Conservation (phyloP, 1,139 yeast genomes). For the Saccharomyces hybrid region DNA sequence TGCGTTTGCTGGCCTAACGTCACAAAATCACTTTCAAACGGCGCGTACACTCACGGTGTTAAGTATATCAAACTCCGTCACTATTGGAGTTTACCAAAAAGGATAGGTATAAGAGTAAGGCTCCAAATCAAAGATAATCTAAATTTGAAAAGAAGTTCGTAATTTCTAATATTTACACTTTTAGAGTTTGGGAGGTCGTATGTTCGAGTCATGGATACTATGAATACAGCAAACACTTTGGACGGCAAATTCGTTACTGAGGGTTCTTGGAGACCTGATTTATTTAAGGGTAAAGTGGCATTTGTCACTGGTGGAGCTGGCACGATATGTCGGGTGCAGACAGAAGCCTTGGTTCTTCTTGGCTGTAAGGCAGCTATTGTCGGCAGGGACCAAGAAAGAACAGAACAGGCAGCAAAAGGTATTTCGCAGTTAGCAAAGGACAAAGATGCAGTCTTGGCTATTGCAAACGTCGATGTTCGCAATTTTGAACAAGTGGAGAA, state of each 20-base stretch:
- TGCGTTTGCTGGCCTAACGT: background rate
- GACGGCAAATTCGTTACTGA: constrained; percentile 23
- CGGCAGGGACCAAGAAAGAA: constrained; percentile 64
- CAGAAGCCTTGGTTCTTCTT: constrained; percentile 67
- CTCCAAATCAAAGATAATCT: background rate
- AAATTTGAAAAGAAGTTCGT: background rate
- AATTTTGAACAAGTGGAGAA: constrained; percentile 45
- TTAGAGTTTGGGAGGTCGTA: background rate
- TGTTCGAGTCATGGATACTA: background rate
- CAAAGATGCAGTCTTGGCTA: constrained; percentile 61
- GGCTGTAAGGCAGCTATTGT: constrained; percentile 85
- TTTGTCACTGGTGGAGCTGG: constrained; percentile 96
- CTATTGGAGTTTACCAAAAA: background rate
- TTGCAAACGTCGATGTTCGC: constrained; percentile 71
- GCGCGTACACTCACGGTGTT: background rate
- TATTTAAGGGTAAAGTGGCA: constrained; percentile 76
- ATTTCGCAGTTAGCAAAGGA: constrained; percentile 42
- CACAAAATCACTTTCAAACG: background rate
- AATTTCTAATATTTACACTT: background rate
- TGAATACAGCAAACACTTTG: constrained; percentile 25
- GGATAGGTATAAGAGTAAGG: background rate
- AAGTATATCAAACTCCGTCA: background rate
- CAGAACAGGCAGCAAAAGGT: constrained; percentile 60
- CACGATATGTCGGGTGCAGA: constrained; percentile 79
- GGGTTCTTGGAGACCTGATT: constrained; percentile 42